Conservation (phyloP, 208 protist genomes). For the Borovskyia barvae region DNA sequence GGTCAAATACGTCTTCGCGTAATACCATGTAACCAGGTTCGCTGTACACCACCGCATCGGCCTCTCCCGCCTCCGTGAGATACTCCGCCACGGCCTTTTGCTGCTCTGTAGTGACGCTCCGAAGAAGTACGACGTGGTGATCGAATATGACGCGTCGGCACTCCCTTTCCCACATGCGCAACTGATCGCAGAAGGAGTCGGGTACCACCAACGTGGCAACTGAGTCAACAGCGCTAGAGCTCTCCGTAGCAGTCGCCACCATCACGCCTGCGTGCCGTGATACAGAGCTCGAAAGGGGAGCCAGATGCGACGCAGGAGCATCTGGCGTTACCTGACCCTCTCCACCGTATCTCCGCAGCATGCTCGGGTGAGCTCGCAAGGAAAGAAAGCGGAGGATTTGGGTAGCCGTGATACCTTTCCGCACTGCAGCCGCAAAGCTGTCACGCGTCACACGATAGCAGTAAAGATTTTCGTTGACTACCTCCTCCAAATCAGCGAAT, state of each 20-base stretch:
- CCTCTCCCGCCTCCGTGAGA: conserved; percentile 49
- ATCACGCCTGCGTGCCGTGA: neutral
- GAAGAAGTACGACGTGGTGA: conserved; percentile 65
- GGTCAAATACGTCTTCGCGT: conserved; percentile 64
- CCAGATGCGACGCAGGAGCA: neutral
- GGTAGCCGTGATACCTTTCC: conserved; percentile 64
- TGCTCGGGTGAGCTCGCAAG: conserved; percentile 84
- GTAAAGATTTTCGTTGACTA: conserved; percentile 58
- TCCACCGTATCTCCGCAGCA: conserved; percentile 55
- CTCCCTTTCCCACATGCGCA: conserved; percentile 88
- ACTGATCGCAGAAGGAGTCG: conserved; percentile 87
- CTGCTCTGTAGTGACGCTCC: conserved; percentile 60
- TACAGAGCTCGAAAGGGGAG: neutral
- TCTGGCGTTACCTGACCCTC: neutral
- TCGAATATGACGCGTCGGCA: conserved; percentile 79
- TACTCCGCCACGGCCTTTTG: conserved; percentile 37
- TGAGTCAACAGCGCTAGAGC: conserved; percentile 1
- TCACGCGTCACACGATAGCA: conserved; percentile 84
- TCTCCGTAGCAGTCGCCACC: too few relatives aligned
- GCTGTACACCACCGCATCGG: conserved; percentile 56
- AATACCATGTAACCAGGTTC: conserved; percentile 71
- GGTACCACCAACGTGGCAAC: conserved; percentile 51
- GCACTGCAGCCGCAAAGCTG: conserved; percentile 72
- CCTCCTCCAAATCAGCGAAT: conserved; percentile 74
- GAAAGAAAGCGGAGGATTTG: conserved; percentile 86